Evolutionary conservation across 768 basidiomycete species (phyloP), one percentile per base, ranked within the genome.

Genomic region (Psilocybe cubensis): DNA sequence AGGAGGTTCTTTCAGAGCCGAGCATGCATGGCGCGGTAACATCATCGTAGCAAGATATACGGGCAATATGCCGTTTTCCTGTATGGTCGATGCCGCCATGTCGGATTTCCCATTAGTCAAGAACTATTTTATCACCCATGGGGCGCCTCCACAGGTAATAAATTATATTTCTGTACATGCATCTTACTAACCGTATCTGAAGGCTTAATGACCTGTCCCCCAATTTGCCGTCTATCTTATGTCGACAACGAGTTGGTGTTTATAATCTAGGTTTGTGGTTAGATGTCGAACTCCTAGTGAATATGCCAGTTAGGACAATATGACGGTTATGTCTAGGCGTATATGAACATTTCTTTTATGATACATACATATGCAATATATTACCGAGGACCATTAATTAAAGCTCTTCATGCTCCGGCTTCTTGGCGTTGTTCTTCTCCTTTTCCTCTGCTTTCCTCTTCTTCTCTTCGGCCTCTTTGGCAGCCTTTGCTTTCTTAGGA

Each of bases 81-180:
- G 77, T 5, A 83, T 92, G 83, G 83, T 85, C 20, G 79, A 91
- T 66, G 85, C 83, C 21, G 85, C 88, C n/a, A 92, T 91, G 82
- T 86, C 91, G 33, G 91, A 92, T 66, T 93, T 91, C 61, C 88
- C 91, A 2, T 83, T 93, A 60, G 70, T 93, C 58, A 87, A 89
- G 68, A 93, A 93, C 69, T 91, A 86, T 69, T 82, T 93, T 54
- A 74, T 85, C 64, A 88, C 84, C 40, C 87, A 89, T 66, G 80
- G 79, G 27, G 80, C 81, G 11, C 84, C 86, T 61, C 68, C 73
- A 70, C 74, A 76, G 65, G 74, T 74, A 53, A 29, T 31, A 24
- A 29, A 5, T 25, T 28, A 27, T 43, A 23, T 9, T 28, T 33
- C 4, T 7, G 4, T 18, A 18, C 23, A 12, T 12, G 18, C 23